Conservation (phyloP, 495 filamentous ascomycete genomes). For the Pseudoneurospora amorphoporcata region DNA sequence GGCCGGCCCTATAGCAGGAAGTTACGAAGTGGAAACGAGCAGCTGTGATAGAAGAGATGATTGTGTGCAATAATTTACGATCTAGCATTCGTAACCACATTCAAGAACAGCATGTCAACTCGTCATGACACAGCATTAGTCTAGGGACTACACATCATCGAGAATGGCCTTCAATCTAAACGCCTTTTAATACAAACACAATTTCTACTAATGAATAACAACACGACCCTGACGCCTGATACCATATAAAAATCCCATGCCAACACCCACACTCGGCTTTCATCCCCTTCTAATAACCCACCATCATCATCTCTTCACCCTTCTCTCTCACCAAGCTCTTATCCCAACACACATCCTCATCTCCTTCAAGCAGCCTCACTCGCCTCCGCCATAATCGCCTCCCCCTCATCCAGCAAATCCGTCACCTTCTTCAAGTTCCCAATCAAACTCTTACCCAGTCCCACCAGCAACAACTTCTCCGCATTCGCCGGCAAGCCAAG, state of each 20-base stretch:
- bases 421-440: constrained; percentile 73
- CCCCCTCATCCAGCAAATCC: constrained; percentile 82
- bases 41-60: too few species aligned
- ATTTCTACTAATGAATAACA: neutral
- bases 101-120: too few species aligned
- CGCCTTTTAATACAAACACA: neutral
- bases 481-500: constrained; percentile 93
- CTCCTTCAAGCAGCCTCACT: neutral
- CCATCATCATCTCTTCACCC: neutral
- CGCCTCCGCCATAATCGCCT: constrained; percentile 72
- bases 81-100: too few species aligned
- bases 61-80: too few species aligned
- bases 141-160: neutral
- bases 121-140: neutral
- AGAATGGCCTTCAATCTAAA: neutral
- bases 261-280: neutral
- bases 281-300: neutral
- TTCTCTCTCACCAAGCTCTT: neutral
- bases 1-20: too few species aligned
- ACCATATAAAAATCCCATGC: neutral
- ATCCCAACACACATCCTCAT: neutral
- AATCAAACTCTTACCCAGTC: constrained; percentile 78
- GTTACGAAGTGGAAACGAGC: too few species aligned
- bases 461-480: constrained; percentile 89
- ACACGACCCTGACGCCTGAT: neutral